phyloP scores from a whole-genome alignment of 345 rosid genomes.

The Eucalyptus polyanthemos region DNA sequence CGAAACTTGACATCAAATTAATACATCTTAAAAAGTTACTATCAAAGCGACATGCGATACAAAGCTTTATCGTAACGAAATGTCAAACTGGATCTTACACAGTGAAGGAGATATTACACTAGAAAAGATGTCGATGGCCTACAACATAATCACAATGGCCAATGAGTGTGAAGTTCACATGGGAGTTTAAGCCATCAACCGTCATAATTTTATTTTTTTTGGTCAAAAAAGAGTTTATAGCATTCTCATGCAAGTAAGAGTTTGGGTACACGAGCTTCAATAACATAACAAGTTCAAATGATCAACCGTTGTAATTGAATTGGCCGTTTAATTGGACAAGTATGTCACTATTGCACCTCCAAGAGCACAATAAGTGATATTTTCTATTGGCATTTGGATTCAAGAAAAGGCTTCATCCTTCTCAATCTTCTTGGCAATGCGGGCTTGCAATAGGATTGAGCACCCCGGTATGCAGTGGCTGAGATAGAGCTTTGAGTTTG shows the following conservation, averaged over 20 bases:
- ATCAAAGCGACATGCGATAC: background rate
- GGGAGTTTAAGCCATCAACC: background rate
- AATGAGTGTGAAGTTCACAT: background rate
- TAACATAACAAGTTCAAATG: too few species aligned
- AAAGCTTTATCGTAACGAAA: background rate
- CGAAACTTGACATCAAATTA: background rate
- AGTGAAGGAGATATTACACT: background rate
- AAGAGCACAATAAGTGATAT: background rate
- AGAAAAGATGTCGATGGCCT: background rate
- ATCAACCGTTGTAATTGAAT: background rate
- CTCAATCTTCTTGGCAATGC: background rate
- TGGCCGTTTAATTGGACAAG: background rate
- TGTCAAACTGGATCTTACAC: fast-evolving
- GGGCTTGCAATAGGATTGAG: background rate
- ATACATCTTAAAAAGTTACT: background rate
- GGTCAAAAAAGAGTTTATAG: too few species aligned
- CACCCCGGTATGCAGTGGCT: background rate
- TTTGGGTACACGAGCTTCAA: too few species aligned
- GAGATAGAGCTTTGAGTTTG: background rate
- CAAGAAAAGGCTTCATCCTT: background rate
- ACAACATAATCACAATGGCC: background rate
- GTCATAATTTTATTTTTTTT: fast-evolving
- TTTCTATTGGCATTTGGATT: background rate
- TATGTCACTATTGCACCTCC: background rate
- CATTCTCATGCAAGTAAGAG: too few species aligned